Base-by-base conservation (phyloP, 2,329 filamentous ascomycete genomes). In the Nigrospora osmanthi region DNA sequence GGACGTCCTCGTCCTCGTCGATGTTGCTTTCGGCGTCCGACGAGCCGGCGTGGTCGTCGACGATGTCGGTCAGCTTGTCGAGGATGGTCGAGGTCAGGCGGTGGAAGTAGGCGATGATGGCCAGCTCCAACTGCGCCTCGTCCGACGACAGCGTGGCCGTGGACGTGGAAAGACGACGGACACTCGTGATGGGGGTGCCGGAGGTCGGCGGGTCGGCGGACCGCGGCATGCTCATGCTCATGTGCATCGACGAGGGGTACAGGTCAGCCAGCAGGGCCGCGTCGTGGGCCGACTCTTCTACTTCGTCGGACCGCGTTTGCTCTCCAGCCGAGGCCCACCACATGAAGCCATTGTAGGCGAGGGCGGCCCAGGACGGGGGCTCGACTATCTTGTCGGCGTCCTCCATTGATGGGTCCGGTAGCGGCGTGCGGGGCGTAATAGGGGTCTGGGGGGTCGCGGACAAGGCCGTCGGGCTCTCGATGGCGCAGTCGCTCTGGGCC, bases 281-380 rank as follows among this genome's bases (percentile, higher is more conserved):
- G 54, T 84, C 81, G 38, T 69, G 71, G 38, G 68, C 71, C 40
- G 66, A 60, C 53, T 81, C 78, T 52, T 83, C 80, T 16, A 76
- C 72, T 50, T 82, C 76, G 43, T 80, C 76, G 41, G 77, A 71
- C 15, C 76, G 72, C 9, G 76, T 69, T 61, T 84, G 78, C 64
- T 93, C 87, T 47, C 87, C 87, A 0, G 87, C 86, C 14, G 83
- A 88, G 2, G 87, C 87, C 87, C 88, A 93, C 87, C 87, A 93
- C 77, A 91, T 88, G 68, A 91, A 90, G 19, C 85, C 83, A 44
- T 78, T 80, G 64, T 91, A 93, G 6, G 87, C 87, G 23, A 91
- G 75, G 1, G 84, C 81, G 1, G 84, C 74, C 87, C 82, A 86
- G 36, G 75, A 82, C 35, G 76, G 61, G 2, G 81, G 81, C 56